These are phyloP conservation scores for Coniella lustricola DNA, from an alignment of 2,329 filamentous ascomycete genomes.

Conservation along the genomic window DNA sequence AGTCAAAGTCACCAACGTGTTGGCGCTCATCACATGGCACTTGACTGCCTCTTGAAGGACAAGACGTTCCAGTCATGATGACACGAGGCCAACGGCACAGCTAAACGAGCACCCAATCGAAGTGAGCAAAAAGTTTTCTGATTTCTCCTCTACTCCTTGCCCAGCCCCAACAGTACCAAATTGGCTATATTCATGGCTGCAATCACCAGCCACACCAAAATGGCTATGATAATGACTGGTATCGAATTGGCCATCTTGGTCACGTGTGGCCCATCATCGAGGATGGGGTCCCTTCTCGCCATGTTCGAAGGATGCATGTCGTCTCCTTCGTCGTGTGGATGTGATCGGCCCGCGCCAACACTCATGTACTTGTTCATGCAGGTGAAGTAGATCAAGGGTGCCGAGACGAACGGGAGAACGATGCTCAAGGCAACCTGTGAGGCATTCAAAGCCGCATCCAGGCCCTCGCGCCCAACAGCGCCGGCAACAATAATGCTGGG, in stretches of 20 bases:
- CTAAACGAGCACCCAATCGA: too few relatives aligned
- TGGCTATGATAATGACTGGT: slow-evolving; percentile 39
- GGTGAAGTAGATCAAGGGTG: slow-evolving; percentile 80
- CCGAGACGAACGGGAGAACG: slow-evolving; percentile 74
- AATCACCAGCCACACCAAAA: slow-evolving; percentile 53
- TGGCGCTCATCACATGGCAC: too few relatives aligned
- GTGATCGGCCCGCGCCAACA: slow-evolving; percentile 42
- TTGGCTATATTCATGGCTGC: slow-evolving; percentile 63
- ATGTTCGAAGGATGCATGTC: slow-evolving; percentile 18
- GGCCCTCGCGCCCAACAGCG: slow-evolving; percentile 63
- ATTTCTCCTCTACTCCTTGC: neutral
- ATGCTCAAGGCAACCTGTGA: slow-evolving; percentile 73
- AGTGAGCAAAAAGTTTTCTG: too few relatives aligned
- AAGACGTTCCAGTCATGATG: too few relatives aligned
- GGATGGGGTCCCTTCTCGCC: slow-evolving; percentile 43
- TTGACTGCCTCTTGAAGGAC: too few relatives aligned
- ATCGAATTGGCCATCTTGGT: slow-evolving; percentile 66
- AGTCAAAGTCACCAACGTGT: too few relatives aligned
- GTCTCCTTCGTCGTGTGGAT: slow-evolving; percentile 20
- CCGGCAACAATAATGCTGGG: slow-evolving; percentile 79
- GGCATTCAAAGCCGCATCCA: slow-evolving; percentile 65
- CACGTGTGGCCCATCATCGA: slow-evolving; percentile 22
- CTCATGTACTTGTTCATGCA: slow-evolving; percentile 75
- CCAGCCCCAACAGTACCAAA: slow-evolving; percentile 49
- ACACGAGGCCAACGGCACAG: too few relatives aligned